Percentiles rank a stretch among this genome's conserved stretches.
Evolutionary conservation across 2,329 filamentous ascomycete genomes (phyloP).

Genomic region (Exophiala alcalophila): DNA sequence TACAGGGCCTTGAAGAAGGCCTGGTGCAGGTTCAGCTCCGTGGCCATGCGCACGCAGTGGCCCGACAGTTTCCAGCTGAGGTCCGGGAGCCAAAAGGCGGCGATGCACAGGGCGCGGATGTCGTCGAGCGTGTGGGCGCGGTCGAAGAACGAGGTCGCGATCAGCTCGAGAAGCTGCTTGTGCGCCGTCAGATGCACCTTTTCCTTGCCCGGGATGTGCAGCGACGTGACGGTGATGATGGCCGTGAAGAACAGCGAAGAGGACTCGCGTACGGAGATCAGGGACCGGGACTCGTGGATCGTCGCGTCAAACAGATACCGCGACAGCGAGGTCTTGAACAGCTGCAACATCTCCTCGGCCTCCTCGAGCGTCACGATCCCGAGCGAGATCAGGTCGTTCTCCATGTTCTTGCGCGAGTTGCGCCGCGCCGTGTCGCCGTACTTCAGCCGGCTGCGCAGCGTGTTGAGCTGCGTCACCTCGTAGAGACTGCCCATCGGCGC

Average conservation of each 20-base stretch:
- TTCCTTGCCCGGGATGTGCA: constrained; percentile 56
- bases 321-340: constrained; percentile 30
- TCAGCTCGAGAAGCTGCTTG: constrained; percentile 55
- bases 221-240: constrained; percentile 56
- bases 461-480: constrained; percentile 51
- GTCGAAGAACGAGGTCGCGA: constrained; percentile 57
- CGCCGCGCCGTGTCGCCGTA: constrained; percentile 26
- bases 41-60: constrained; percentile 57
- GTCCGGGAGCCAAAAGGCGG: constrained; percentile 62
- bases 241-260: constrained; percentile 56
- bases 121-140: constrained; percentile 57
- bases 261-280: constrained; percentile 53
- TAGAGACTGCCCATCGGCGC: constrained; percentile 55
- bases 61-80: constrained; percentile 62
- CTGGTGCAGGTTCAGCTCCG: constrained; percentile 56
- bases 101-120: constrained; percentile 58
- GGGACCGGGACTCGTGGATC: constrained; percentile 49
- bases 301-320: constrained; percentile 36
- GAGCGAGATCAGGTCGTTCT: constrained; percentile 27
- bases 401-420: constrained; percentile 28
- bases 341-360: constrained; percentile 27
- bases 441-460: constrained; percentile 25
- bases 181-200: constrained; percentile 55
- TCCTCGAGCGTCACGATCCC: constrained; percentile 25
- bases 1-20: constrained; percentile 51